phyloP scores from a whole-genome alignment of 495 filamentous ascomycete genomes.

The Tuber magnatum region DNA sequence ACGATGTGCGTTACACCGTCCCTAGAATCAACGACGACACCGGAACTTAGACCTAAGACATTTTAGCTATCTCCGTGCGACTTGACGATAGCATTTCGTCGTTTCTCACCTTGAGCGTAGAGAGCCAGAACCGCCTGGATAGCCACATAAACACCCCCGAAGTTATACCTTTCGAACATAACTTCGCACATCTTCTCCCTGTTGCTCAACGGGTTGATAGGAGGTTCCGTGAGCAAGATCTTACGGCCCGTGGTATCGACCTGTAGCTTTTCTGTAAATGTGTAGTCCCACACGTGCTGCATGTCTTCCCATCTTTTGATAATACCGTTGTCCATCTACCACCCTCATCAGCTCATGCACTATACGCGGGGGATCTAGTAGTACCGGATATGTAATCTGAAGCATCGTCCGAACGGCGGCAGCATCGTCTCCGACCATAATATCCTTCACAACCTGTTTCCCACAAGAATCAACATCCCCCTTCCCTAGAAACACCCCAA shows the following conservation, averaged over 20 bases:
- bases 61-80: constrained; percentile 24
- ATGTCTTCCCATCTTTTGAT: constrained; percentile 99
- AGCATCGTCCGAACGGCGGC: constrained; percentile 92
- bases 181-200: constrained; percentile 95
- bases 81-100: not conserved
- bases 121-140: constrained; percentile 96
- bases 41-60: constrained; percentile 71
- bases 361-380: constrained; percentile 25
- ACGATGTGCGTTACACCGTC: constrained; percentile 98
- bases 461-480: constrained; percentile 12
- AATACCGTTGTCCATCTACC: constrained; percentile 96
- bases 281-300: constrained; percentile 99
- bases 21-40: constrained; percentile 95
- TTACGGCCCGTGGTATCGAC: constrained; percentile 87
- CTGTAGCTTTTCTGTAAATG: constrained; percentile 92
- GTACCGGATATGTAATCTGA: constrained; percentile 89
- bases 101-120: constrained; percentile 77
- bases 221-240: constrained; percentile 96
- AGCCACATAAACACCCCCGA: constrained; percentile 95
- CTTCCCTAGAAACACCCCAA: not conserved
- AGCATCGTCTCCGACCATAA: constrained; percentile 99
- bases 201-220: constrained; percentile 94
- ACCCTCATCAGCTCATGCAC: not conserved
- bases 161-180: constrained; percentile 95
- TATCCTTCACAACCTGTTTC: constrained; percentile 74